Evolutionary conservation across 1,139 yeast genomes (phyloP), one percentile per base, ranked within the genome.

Genomic region (Pichia sp.): DNA sequence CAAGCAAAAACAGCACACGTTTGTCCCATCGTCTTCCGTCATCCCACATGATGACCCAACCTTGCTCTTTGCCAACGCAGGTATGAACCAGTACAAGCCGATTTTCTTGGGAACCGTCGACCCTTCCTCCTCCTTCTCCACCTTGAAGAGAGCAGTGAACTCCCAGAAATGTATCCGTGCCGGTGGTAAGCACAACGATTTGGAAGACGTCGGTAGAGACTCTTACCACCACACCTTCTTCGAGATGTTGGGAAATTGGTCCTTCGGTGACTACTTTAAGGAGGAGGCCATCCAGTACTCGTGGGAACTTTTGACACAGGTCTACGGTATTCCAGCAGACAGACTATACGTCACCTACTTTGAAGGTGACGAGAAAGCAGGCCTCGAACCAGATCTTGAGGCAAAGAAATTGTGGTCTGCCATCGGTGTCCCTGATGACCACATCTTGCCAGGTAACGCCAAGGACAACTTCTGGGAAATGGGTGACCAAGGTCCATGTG

Each of bases 401-500:
- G 97, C 99, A 55, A 88, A 87, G 70, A 76, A 87, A 63, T 75
- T 84, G 61, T 93, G 99, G 99, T 74, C 78, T 61, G 81, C 79
- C 42, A 87, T 86, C 46, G 99, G 99, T 63, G 96, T 93, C 56
- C 80, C 84, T 36, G 96, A 89, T 63, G 93, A 86, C 70, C 98
- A 91, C 70, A 92, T 93, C 64, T 76, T 93, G 63, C 96, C 97
- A 29, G 99, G 99, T 56, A 77, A 84, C 62, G 88, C 85, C 54
- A 77, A 84, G 69, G 99, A 93, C 71, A 93, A 93, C 75, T 93
- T 93, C 73, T 93, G 99, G 99, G 99, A 95, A 77, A 93, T 93
- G 99, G 99, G 99, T 64, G 99, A 95, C 69, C 98, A 92, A 75
- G 99, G 99, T 62, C 99, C 99, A 48, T 93, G 99, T 77, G 99